Evolutionary conservation across 306 rosid species (phyloP).

Genomic region (Sicyos edulis): DNA sequence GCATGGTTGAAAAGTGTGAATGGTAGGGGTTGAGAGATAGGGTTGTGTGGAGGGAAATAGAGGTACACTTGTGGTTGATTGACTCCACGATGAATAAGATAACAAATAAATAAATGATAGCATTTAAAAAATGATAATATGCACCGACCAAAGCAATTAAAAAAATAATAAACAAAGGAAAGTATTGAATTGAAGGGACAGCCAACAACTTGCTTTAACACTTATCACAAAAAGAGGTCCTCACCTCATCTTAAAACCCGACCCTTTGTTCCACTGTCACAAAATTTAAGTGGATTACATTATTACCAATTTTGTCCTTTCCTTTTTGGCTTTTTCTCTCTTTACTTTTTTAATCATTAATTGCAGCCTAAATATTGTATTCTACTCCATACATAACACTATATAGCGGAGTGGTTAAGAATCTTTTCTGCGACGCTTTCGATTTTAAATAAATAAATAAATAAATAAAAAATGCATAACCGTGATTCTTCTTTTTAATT

Average conservation of each 20-base stretch:
- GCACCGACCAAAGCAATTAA: not conserved
- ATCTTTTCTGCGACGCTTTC: too few species aligned
- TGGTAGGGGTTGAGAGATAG: not conserved
- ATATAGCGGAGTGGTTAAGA: too few species aligned
- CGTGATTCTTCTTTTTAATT: too few species aligned
- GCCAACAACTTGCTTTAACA: not conserved
- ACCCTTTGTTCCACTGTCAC: not conserved
- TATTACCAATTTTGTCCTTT: conserved; percentile 1
- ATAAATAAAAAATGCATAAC: too few species aligned
- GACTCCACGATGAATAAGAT: not conserved
- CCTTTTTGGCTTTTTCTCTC: not conserved
- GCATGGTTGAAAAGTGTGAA: not conserved
- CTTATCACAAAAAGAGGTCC: not conserved
- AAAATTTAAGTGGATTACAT: not conserved
- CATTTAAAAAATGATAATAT: not conserved
- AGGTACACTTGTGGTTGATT: not conserved
- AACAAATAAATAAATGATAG: not conserved
- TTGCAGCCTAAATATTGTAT: too few species aligned
- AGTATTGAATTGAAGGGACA: not conserved
- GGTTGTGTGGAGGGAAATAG: conserved; percentile 6
- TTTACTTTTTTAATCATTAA: not conserved
- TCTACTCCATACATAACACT: too few species aligned
- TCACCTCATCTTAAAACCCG: not conserved
- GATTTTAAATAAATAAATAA: too few species aligned
- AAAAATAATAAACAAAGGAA: conserved; percentile 3